A percentile compares a stretch with the other conserved stretches of the same genome.
phyloP scores from a whole-genome alignment of 2,329 filamentous ascomycete species.

The Colletotrichum sp. region DNA sequence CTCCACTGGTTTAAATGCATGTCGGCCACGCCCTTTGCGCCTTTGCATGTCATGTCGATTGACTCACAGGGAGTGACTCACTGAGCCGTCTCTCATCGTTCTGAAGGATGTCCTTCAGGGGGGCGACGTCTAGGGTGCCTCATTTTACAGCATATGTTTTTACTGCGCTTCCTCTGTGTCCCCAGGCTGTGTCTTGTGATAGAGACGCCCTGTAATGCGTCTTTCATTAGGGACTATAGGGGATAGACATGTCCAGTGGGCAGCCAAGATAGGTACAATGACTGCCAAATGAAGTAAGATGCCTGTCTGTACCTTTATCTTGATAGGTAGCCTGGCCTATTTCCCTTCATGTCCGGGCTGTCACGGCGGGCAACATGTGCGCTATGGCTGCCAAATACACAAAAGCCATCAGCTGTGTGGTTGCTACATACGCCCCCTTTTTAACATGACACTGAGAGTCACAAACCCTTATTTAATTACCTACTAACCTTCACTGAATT shows the following conservation, averaged over 20 bases:
- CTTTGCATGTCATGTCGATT: not conserved
- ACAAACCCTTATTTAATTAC: rapidly evolving
- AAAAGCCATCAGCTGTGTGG: rapidly evolving
- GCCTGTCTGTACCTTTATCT: too few relatives aligned
- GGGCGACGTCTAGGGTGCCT: too few relatives aligned
- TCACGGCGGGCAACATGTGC: not conserved
- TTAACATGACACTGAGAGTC: too few relatives aligned
- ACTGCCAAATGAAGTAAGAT: too few relatives aligned
- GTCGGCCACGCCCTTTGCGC: not conserved
- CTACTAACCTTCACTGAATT: not conserved
- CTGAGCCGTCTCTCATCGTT: not conserved
- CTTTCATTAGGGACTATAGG: too few relatives aligned
- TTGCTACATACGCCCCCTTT: rapidly evolving
- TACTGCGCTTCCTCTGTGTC: not conserved
- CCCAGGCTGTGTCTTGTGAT: too few relatives aligned
- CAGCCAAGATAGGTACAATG: too few relatives aligned
- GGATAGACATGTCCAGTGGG: too few relatives aligned
- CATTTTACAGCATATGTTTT: not conserved
- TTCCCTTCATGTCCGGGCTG: too few relatives aligned
- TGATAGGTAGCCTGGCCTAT: too few relatives aligned
- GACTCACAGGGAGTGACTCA: not conserved
- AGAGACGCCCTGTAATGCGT: too few relatives aligned
- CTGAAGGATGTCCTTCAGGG: too few relatives aligned
- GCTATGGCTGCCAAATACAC: not conserved
- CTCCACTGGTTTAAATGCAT: not conserved